These are phyloP conservation scores for Ambrosiella cleistominuta DNA, from an alignment of 2,329 filamentous ascomycete species.

Conservation along the genomic window DNA sequence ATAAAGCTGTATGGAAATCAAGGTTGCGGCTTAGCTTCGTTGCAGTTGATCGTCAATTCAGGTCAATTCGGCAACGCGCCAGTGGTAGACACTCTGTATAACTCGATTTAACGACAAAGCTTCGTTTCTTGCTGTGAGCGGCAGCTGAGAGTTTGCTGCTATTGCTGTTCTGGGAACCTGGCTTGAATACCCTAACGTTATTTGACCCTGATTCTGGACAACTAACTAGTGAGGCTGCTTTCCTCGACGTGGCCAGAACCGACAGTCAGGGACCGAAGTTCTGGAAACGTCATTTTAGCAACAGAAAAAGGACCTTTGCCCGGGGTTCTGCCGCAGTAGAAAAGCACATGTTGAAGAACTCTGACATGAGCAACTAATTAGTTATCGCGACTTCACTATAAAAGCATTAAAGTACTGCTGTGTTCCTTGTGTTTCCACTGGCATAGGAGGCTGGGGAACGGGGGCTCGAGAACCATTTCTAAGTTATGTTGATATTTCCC, in stretches of 20 bases:
- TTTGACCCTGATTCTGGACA: background rate
- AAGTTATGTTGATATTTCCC: background rate
- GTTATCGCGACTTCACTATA: background rate
- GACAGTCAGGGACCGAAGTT: background rate
- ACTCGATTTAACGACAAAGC: slow-evolving; percentile 1
- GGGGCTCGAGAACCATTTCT: background rate
- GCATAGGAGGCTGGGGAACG: slow-evolving; percentile 12
- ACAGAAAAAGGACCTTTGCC: background rate
- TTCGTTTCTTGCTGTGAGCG: background rate
- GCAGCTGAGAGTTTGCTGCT: background rate
- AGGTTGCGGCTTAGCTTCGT: slow-evolving; percentile 5
- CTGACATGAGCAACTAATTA: background rate
- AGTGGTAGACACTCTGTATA: slow-evolving; percentile 6
- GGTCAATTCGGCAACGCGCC: background rate
- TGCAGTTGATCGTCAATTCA: background rate
- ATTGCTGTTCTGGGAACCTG: background rate
- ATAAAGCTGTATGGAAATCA: background rate
- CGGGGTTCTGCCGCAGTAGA: background rate
- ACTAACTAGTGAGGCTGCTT: background rate
- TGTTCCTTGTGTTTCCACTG: slow-evolving; percentile 7
- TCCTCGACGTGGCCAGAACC: slow-evolving; percentile 13
- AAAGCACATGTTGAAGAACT: slow-evolving; percentile 3
- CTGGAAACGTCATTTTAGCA: background rate
- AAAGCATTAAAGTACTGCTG: slow-evolving; percentile 2
- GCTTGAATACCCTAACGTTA: no score